Conservation (phyloP, 768 basidiomycete genomes). For the Termitomyces sp. region DNA sequence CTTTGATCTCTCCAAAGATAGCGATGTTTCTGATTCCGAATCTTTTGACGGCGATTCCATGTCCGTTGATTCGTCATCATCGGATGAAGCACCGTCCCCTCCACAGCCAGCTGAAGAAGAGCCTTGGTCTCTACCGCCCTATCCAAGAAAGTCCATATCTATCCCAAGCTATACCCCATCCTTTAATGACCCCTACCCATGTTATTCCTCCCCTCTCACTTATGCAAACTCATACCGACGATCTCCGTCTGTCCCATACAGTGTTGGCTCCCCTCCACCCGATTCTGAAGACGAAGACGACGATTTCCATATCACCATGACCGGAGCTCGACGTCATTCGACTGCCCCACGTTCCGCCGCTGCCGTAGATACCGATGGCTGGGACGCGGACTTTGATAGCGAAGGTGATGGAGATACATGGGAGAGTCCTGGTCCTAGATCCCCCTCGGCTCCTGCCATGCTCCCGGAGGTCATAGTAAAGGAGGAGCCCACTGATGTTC, state of each 20-base stretch:
- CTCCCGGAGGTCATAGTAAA: slow-evolving; percentile 40
- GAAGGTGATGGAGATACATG: slow-evolving; percentile 59
- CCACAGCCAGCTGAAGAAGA: slow-evolving; percentile 25
- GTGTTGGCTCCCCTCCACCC: slow-evolving; percentile 62
- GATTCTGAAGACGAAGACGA: slow-evolving; percentile 65
- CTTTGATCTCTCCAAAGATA: slow-evolving; percentile 39
- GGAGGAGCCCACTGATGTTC: slow-evolving; percentile 56
- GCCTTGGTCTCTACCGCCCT: slow-evolving; percentile 48
- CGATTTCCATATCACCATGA: slow-evolving; percentile 41
- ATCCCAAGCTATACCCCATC: slow-evolving; percentile 52
- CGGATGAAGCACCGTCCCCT: slow-evolving; percentile 22
- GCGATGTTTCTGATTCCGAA: slow-evolving; percentile 28
- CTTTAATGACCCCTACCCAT: slow-evolving; percentile 26
- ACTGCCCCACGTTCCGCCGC: slow-evolving; percentile 17
- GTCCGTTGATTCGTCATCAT: slow-evolving; percentile 38
- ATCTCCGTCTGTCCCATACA: slow-evolving; percentile 54
- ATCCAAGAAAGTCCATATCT: slow-evolving; percentile 52
- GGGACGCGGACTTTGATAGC: slow-evolving; percentile 44
- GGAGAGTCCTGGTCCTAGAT: slow-evolving; percentile 61
- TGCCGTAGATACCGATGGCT: slow-evolving; percentile 32
- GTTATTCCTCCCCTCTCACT: slow-evolving; percentile 21
- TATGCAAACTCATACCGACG: slow-evolving; percentile 34
- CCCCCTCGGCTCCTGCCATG: slow-evolving; percentile 49
- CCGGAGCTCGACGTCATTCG: slow-evolving; percentile 28
- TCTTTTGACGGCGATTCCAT: slow-evolving; percentile 35